phyloP scores from a whole-genome alignment of 2,329 filamentous ascomycete genomes.

The Alternaria gansuensis region DNA sequence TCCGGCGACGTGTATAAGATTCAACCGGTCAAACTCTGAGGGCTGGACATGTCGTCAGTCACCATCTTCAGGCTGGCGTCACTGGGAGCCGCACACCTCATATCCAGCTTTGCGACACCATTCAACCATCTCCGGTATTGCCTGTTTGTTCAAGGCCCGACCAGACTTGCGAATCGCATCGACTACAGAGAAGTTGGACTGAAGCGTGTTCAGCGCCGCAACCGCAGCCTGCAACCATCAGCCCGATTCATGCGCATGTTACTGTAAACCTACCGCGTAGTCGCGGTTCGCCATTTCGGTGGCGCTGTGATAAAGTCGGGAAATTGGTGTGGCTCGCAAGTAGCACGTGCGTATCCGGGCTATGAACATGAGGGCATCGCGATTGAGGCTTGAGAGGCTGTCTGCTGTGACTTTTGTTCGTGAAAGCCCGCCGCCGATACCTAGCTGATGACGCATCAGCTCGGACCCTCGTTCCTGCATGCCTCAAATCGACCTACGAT shows the following conservation, averaged over 20 bases:
- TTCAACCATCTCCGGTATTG: constrained; percentile 81
- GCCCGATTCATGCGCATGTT: constrained; percentile 8
- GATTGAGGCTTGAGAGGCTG: constrained; percentile 17
- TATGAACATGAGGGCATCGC: constrained; percentile 47
- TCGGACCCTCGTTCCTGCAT: constrained; percentile 1
- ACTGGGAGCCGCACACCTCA: constrained; percentile 63
- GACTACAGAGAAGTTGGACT: constrained; percentile 80
- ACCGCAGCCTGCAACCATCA: constrained; percentile 69
- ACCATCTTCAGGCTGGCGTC: not conserved
- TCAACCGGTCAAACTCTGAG: constrained; percentile 67
- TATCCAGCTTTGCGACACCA: constrained; percentile 82
- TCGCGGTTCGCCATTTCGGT: constrained; percentile 46
- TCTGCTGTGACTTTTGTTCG: constrained; percentile 26
- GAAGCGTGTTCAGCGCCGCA: constrained; percentile 75
- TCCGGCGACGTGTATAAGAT: constrained; percentile 83
- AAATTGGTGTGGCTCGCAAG: constrained; percentile 21
- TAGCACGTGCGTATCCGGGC: constrained; percentile 32
- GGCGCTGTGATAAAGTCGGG: constrained; percentile 29
- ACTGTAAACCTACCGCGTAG: constrained; percentile 44
- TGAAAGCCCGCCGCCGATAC: constrained; percentile 27
- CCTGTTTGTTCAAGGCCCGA: constrained; percentile 73
- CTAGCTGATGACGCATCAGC: constrained; percentile 40
- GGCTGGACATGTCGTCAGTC: constrained; percentile 57
- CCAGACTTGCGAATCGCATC: constrained; percentile 81
- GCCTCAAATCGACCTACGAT: constrained; percentile 4